Evolutionary conservation across 2,329 filamentous ascomycete genomes (phyloP).

Genomic region (Phymatotrichopsis omnivora): DNA sequence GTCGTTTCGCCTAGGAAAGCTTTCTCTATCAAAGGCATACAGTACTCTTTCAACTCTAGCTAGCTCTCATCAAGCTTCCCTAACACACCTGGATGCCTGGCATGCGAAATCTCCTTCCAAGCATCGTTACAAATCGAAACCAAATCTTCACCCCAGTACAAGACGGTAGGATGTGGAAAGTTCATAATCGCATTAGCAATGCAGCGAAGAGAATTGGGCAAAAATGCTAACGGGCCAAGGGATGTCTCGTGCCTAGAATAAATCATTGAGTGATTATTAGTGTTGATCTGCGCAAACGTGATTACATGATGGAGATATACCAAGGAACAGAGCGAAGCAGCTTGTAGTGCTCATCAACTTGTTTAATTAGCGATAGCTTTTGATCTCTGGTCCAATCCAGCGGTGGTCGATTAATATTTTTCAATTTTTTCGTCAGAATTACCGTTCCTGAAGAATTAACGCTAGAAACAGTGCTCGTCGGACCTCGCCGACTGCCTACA

Average conservation of each 20-base stretch:
- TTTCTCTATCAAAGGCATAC: conserved; percentile 14
- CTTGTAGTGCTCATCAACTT: too few species aligned
- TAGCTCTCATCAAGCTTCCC: conserved; percentile 6
- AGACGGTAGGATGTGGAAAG: conserved; percentile 18
- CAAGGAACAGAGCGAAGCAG: too few species aligned
- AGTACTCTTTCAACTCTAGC: conserved; percentile 11
- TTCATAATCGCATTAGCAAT: conserved; percentile 20
- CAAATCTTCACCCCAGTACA: conserved; percentile 16
- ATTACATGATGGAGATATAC: too few species aligned
- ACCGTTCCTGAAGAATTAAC: too few species aligned
- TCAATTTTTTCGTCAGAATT: too few species aligned
- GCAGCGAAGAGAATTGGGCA: conserved; percentile 13
- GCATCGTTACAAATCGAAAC: conserved; percentile 17
- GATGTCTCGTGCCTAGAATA: conserved; percentile 13
- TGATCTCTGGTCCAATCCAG: conserved; percentile 20
- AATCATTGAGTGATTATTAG: too few species aligned
- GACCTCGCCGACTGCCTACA: too few species aligned
- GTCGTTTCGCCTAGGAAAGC: conserved; percentile 13
- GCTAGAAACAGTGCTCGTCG: too few species aligned
- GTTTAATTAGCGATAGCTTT: too few species aligned
- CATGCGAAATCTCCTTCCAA: conserved; percentile 10
- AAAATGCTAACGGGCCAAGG: conserved; percentile 6
- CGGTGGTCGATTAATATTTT: too few species aligned
- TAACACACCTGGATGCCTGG: conserved; percentile 12
- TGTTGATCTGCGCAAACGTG: too few species aligned